phyloP scores from a whole-genome alignment of 2,329 filamentous ascomycete species.

The Trichoderma arundinaceum region DNA sequence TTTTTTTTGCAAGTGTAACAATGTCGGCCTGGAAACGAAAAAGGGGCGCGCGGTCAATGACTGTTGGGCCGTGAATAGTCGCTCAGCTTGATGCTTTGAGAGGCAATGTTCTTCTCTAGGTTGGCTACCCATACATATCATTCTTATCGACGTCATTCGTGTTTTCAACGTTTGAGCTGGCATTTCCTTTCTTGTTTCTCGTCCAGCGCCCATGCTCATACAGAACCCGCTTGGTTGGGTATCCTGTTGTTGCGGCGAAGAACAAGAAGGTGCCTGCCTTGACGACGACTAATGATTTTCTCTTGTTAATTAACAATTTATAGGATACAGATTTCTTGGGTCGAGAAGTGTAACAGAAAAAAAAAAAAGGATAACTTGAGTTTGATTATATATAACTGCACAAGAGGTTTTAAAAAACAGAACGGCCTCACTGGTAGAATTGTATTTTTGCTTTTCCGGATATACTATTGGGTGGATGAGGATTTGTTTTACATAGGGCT shows the following conservation, averaged over 20 bases:
- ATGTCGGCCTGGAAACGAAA: not conserved
- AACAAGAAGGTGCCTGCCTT: slow-evolving; percentile 6
- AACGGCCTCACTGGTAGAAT: not conserved
- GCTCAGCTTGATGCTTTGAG: slow-evolving; percentile 1
- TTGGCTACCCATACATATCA: not conserved
- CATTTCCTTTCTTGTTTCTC: not conserved
- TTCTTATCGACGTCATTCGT: not conserved
- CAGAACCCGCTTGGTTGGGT: not conserved
- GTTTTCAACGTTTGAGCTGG: not conserved
- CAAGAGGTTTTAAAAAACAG: not conserved
- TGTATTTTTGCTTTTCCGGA: not conserved
- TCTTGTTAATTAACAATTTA: slow-evolving; percentile 12
- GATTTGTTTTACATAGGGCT: slow-evolving; percentile 5
- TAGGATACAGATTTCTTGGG: slow-evolving; percentile 14
- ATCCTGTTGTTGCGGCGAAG: not conserved
- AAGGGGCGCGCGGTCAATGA: not conserved
- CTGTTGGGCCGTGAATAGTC: not conserved
- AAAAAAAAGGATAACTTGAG: not conserved
- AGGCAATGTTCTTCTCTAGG: not conserved
- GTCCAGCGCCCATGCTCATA: not conserved
- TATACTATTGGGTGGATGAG: not conserved
- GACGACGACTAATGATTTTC: slow-evolving; percentile 6
- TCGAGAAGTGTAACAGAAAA: not conserved
- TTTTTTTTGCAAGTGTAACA: slow-evolving; percentile 27
- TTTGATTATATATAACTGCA: not conserved